Conservation (phyloP, 2,329 filamentous ascomycete species). For the Fusarium kyushuense region DNA sequence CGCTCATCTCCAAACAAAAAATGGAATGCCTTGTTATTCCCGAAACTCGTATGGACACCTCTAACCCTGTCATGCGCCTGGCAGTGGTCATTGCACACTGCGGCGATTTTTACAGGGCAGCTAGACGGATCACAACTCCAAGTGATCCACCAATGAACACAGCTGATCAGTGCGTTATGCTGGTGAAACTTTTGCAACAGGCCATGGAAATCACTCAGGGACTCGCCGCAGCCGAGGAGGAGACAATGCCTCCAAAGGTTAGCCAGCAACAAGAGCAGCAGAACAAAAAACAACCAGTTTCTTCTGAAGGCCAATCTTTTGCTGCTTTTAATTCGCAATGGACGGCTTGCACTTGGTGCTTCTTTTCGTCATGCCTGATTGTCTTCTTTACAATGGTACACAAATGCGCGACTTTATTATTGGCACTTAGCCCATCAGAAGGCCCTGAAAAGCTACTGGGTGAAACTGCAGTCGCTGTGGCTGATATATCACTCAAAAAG, state of each 20-base stretch:
- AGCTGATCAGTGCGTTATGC: neutral
- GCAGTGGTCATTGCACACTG: slow-evolving; percentile 16
- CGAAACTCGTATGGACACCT: neutral
- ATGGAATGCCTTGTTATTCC: slow-evolving; percentile 26
- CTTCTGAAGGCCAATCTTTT: neutral
- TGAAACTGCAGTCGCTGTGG: neutral
- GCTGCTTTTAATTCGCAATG: slow-evolving; percentile 12
- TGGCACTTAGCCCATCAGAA: accelerated
- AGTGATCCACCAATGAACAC: neutral
- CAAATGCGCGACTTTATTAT: neutral
- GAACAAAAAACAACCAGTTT: slow-evolving; percentile 1
- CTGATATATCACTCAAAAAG: slow-evolving; percentile 7
- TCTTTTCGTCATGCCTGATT: slow-evolving; percentile 5
- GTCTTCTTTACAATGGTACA: slow-evolving; percentile 14
- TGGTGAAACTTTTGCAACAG: slow-evolving; percentile 8
- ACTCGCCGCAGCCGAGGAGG: neutral
- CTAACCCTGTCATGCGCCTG: slow-evolving; percentile 13
- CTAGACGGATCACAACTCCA: slow-evolving; percentile 5
- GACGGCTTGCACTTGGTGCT: slow-evolving; percentile 21
- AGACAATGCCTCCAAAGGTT: slow-evolving; percentile 3
- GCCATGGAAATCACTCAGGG: slow-evolving; percentile 9
- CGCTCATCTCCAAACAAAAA: slow-evolving; percentile 4
- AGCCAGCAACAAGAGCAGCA: too few relatives aligned
- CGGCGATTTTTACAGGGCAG: slow-evolving; percentile 27
- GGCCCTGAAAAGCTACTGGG: neutral